These are phyloP conservation scores for Claviceps citrina DNA, from an alignment of 2,329 filamentous ascomycete species.

Conservation along the genomic window DNA sequence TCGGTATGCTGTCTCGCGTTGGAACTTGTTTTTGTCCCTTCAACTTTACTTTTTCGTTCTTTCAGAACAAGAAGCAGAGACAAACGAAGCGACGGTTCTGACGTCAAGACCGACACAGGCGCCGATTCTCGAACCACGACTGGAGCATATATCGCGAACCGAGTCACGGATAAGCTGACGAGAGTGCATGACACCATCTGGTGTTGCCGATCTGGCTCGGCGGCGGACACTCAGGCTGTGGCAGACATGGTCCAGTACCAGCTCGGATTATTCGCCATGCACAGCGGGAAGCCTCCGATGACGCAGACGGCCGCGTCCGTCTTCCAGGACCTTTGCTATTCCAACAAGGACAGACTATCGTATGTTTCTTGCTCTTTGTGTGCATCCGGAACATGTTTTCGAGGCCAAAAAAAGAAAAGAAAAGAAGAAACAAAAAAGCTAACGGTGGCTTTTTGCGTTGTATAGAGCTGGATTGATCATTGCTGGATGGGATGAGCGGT, in stretches of 20 bases:
- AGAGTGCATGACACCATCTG: conserved; percentile 98
- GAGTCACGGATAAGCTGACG: conserved; percentile 98
- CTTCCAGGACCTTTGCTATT: conserved; percentile 96
- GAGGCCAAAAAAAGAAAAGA: too few relatives aligned
- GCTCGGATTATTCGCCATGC: conserved; percentile 79
- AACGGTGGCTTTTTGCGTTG: not conserved
- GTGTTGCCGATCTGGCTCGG: conserved; percentile 96
- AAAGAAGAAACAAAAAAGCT: too few relatives aligned
- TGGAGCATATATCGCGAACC: conserved; percentile 94
- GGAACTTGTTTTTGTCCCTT: too few relatives aligned
- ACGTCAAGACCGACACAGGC: conserved; percentile 31
- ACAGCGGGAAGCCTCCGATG: conserved; percentile 77
- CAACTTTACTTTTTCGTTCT: not conserved
- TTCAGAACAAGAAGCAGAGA: not conserved
- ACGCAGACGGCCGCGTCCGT: conserved; percentile 90
- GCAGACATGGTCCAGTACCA: conserved; percentile 97
- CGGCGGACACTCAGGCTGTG: conserved; percentile 93
- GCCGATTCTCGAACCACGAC: conserved; percentile 96
- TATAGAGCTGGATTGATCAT: conserved; percentile 87
- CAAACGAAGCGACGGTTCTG: conserved; percentile 2
- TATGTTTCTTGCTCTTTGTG: conserved; percentile 37
- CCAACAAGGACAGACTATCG: conserved; percentile 90
- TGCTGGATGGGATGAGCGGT: conserved; percentile 89
- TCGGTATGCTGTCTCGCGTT: conserved; percentile 37
- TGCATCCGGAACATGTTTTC: too few relatives aligned